Evolutionary conservation across 31 red algal species (phyloP).

Genomic region (Endocladia muricata): DNA sequence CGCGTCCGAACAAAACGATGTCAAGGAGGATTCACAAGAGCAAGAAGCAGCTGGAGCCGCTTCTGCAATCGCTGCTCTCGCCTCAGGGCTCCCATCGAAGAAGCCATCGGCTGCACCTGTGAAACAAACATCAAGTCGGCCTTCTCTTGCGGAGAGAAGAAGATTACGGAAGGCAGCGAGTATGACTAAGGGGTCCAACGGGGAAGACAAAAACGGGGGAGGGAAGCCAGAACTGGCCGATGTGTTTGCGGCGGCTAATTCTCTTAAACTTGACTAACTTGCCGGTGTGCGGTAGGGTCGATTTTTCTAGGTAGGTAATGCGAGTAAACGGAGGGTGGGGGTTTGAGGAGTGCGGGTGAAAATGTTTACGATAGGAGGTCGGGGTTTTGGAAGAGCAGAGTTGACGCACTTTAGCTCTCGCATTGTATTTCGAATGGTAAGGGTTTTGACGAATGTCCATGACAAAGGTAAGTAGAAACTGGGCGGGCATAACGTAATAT

Average conservation of each 20-base stretch:
- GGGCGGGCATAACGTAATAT: too few relatives aligned
- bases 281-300: too few relatives aligned
- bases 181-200: not conserved
- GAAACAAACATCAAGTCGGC: too few relatives aligned
- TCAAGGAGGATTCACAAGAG: not conserved
- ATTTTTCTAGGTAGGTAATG: too few relatives aligned
- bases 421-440: too few relatives aligned
- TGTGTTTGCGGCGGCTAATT: not conserved
- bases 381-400: too few relatives aligned
- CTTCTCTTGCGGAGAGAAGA: not conserved
- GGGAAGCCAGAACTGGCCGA: not conserved
- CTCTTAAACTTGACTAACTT: not conserved
- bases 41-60: not conserved
- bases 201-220: not conserved
- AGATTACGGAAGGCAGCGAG: not conserved
- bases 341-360: too few relatives aligned
- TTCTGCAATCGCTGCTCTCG: conserved; percentile 2
- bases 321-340: too few relatives aligned
- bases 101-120: not conserved
- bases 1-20: not conserved
- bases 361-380: too few relatives aligned
- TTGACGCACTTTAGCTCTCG: too few relatives aligned
- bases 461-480: too few relatives aligned
- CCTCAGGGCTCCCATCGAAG: not conserved
- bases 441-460: too few relatives aligned